Percentiles rank a stretch among this genome's conserved stretches.
Evolutionary conservation across 2,329 filamentous ascomycete genomes (phyloP).

Genomic region (Ambrosiella cleistominuta): DNA sequence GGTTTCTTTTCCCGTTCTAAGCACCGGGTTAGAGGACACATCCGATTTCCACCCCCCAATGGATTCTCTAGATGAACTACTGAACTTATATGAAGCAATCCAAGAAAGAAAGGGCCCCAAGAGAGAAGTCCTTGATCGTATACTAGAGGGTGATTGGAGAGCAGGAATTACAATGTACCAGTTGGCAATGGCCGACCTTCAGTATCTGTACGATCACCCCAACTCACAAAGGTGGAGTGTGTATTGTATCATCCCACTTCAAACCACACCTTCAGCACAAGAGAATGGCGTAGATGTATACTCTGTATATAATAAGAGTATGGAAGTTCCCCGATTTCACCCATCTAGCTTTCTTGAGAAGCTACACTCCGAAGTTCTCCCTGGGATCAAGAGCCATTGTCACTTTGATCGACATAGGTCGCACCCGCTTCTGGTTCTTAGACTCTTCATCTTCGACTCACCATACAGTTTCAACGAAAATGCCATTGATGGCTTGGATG

Average conservation of each 20-base stretch:
- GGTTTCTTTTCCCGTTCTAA: conserved; percentile 29
- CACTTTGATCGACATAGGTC: conserved; percentile 55
- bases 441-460: conserved; percentile 63
- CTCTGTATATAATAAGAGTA: conserved; percentile 25
- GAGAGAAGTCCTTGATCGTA: conserved; percentile 44
- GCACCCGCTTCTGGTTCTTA: conserved; percentile 55
- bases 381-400: conserved; percentile 70
- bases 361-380: conserved; percentile 55
- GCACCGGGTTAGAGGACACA: conserved; percentile 32
- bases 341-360: conserved; percentile 63
- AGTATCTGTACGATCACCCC: conserved; percentile 48
- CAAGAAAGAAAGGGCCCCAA: conserved; percentile 42
- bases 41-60: conserved; percentile 54
- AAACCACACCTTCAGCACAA: conserved; percentile 18
- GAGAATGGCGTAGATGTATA: conserved; percentile 17
- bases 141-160: conserved; percentile 52
- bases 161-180: conserved; percentile 47
- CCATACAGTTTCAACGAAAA: conserved; percentile 36
- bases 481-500: not conserved
- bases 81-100: conserved; percentile 44
- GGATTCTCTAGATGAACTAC: conserved; percentile 46
- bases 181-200: conserved; percentile 50
- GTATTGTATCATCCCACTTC: conserved; percentile 39
- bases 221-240: conserved; percentile 46
- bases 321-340: conserved; percentile 54